phyloP scores from a whole-genome alignment of 345 rosid species.

The Erodium maritimum region DNA sequence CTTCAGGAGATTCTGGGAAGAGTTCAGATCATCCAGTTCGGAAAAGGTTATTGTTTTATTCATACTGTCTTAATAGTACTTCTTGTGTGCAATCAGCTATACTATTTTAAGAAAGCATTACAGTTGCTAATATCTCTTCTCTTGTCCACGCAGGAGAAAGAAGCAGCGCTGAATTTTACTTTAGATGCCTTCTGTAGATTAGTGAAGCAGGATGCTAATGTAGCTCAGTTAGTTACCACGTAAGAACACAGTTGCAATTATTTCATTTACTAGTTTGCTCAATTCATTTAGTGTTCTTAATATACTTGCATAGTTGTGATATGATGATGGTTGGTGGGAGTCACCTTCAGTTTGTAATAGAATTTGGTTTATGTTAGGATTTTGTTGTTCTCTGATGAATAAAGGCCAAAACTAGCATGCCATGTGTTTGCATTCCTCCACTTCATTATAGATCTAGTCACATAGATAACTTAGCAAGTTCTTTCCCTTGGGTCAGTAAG shows the following conservation, averaged over 20 bases:
- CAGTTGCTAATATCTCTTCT: conserved; percentile 7
- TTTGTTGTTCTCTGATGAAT: too few relatives aligned
- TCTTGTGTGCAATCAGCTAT: conserved; percentile 1
- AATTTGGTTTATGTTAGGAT: too few relatives aligned
- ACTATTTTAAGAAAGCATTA: background rate
- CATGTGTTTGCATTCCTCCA: too few relatives aligned
- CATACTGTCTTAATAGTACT: conserved; percentile 3
- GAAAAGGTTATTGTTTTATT: conserved; percentile 55
- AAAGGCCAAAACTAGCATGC: too few relatives aligned
- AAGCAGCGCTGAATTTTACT: conserved; percentile 81
- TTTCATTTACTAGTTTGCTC: background rate
- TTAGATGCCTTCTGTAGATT: conserved; percentile 96
- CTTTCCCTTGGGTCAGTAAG: too few relatives aligned
- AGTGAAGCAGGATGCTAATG: conserved; percentile 86
- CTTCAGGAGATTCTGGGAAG: conserved; percentile 98
- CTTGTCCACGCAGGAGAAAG: conserved; percentile 82
- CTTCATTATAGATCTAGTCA: too few relatives aligned
- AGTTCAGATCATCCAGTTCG: conserved; percentile 93
- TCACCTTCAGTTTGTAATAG: too few relatives aligned
- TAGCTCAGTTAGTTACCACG: conserved; percentile 94
- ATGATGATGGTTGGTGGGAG: background rate
- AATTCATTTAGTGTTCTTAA: background rate
- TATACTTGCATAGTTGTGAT: conserved; percentile 3
- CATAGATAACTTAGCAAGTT: too few relatives aligned
- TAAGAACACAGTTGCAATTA: conserved; percentile 18